Base-by-base conservation (phyloP, 305 asterid species). In the Withania somnifera region DNA sequence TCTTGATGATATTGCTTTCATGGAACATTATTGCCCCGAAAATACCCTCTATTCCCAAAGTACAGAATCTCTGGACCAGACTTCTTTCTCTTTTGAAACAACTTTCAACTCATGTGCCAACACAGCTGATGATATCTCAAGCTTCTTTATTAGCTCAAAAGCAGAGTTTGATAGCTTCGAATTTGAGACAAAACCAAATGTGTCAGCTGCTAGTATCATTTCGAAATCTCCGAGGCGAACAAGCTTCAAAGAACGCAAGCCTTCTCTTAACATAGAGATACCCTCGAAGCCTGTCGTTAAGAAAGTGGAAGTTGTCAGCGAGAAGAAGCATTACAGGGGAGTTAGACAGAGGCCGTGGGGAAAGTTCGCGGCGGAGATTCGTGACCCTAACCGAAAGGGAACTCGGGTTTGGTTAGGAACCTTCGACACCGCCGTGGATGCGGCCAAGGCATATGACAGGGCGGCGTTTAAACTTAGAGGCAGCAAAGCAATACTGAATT, bases 331-430 rank as follows among this genome's bases (percentile, higher is more conserved):
- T 54, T 91, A 88, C 85, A 85, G 97, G 56, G 97, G 97, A 42
- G 94, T 92, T 15, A 84, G 97, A 77, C 90, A 76, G 71, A 34
- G 97, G 73, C 93, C 96, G 0, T 92, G 96, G 96, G 96, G 96
- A 22, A 92, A 90, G 34, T 92, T 85, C 77, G 96, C 96, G 0
- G 96, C 96, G 2, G 97, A 94, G 91, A 94, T 94, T 40, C 94
- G 97, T 9, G 98, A 94, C 58, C 97, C 98, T 0, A 93, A 88
- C 63, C 86, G 93, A 61, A 94, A 93, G 84, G 98, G 97, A 15
- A 84, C 97, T 6, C 85, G 97, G 26, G 93, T 94, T 54, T 94
- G 97, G 98, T 90, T 94, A 13, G 98, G 98, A 1, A 94, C 98
- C 2, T 94, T 93, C 32, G 97, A 93, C 11, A 91, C 95, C 1